Evolutionary conservation across 1,284 basidiomycete genomes (phyloP).

Genomic region (Apiotrichum gamsii): DNA sequence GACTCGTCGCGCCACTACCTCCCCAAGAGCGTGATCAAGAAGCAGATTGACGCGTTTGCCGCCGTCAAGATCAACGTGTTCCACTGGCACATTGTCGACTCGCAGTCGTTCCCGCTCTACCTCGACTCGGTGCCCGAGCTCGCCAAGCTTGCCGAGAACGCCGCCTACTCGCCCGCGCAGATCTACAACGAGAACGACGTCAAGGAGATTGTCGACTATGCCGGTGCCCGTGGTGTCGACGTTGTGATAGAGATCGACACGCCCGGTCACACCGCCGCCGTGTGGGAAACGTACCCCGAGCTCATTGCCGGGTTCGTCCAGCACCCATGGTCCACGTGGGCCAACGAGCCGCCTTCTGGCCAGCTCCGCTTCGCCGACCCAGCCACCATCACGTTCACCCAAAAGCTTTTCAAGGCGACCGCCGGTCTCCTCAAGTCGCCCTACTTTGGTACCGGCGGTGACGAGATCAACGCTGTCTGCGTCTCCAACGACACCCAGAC

Average conservation of each 20-base stretch:
- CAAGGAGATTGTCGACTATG: slow-evolving; percentile 61
- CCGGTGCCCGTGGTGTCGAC: slow-evolving; percentile 71
- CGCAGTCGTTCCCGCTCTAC: slow-evolving; percentile 61
- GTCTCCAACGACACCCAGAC: slow-evolving; percentile 60
- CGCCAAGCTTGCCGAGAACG: slow-evolving; percentile 49
- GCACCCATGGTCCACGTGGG: slow-evolving; percentile 53
- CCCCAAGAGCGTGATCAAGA: not conserved
- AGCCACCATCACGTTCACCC: slow-evolving; percentile 50
- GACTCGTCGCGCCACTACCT: slow-evolving; percentile 55
- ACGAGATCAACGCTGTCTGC: slow-evolving; percentile 68
- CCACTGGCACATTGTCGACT: slow-evolving; percentile 11
- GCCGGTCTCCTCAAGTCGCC: slow-evolving; percentile 35
- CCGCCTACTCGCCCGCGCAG: slow-evolving; percentile 62
- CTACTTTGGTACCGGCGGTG: slow-evolving; percentile 72
- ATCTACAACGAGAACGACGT: slow-evolving; percentile 59
- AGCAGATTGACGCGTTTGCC: slow-evolving; percentile 71
- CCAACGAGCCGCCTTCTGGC: slow-evolving; percentile 65
- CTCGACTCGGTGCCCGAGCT: slow-evolving; percentile 61
- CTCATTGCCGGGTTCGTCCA: slow-evolving; percentile 64
- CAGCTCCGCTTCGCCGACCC: slow-evolving; percentile 64
- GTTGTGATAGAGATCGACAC: slow-evolving; percentile 71
- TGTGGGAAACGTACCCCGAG: slow-evolving; percentile 62
- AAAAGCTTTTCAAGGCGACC: slow-evolving; percentile 48
- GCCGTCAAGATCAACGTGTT: slow-evolving; percentile 62
- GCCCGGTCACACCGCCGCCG: slow-evolving; percentile 59